These are phyloP conservation scores for Aspergillus persii DNA, from an alignment of 2,329 filamentous ascomycete species.

Conservation along the genomic window DNA sequence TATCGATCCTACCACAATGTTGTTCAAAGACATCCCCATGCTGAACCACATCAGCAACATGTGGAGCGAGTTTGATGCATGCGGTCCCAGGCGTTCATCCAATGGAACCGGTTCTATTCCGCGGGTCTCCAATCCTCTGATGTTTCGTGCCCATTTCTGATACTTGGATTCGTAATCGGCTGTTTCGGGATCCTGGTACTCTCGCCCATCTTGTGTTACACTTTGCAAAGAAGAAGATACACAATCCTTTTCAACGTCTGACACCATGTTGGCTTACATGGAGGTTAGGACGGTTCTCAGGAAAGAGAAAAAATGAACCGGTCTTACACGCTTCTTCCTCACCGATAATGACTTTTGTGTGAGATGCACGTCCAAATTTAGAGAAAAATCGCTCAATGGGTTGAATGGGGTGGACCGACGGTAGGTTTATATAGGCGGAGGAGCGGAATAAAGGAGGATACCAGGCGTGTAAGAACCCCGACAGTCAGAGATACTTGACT, in stretches of 20 bases:
- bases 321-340: not conserved
- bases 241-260: constrained; percentile 27
- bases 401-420: not conserved
- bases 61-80: constrained; percentile 25
- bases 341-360: not conserved
- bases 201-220: constrained; percentile 21
- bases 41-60: constrained; percentile 41
- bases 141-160: constrained; percentile 21
- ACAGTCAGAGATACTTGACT: constrained; percentile 6
- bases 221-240: constrained; percentile 24
- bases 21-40: constrained; percentile 41
- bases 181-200: constrained; percentile 13
- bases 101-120: constrained; percentile 29
- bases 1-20: constrained; percentile 43
- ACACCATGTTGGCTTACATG: constrained; percentile 10
- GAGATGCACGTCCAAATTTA: not conserved
- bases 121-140: constrained; percentile 26
- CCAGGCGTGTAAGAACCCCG: constrained; percentile 1
- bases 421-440: constrained; percentile 11
- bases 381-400: not conserved
- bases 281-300: not conserved
- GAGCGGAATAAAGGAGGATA: constrained; percentile 8
- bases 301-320: not conserved
- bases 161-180: constrained; percentile 13
- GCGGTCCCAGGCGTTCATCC: constrained; percentile 27